phyloP scores from a whole-genome alignment of 305 asterid species.

The Rubia peregrina region DNA sequence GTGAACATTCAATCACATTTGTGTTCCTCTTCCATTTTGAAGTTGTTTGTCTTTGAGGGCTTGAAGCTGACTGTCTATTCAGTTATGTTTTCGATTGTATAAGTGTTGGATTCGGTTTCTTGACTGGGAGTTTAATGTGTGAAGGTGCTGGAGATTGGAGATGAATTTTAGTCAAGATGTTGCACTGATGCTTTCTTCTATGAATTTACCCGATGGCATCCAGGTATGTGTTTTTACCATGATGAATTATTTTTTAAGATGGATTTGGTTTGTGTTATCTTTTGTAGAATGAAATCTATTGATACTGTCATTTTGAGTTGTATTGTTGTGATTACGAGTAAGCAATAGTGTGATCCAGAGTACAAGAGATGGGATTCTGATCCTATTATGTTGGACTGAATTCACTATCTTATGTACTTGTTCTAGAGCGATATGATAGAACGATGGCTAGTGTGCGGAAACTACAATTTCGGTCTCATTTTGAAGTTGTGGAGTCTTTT shows the following conservation, averaged over 20 bases:
- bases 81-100: background rate
- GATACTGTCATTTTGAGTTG: too few species aligned
- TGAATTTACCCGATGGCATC: conserved; percentile 94
- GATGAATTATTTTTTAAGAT: background rate
- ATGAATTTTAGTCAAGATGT: conserved; percentile 81
- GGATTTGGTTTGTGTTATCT: background rate
- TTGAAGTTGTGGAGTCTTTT: background rate
- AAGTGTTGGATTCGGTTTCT: background rate
- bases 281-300: background rate
- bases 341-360: too few species aligned
- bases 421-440: too few species aligned
- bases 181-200: conserved; percentile 88
- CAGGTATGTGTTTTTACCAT: conserved; percentile 44
- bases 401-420: too few species aligned
- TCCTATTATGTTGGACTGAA: background rate
- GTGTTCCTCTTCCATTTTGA: background rate
- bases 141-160: conserved; percentile 92
- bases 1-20: conserved; percentile 23
- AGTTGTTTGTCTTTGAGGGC: background rate
- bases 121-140: conserved; percentile 13
- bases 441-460: too few species aligned
- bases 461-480: background rate
- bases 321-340: background rate
- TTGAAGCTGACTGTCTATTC: background rate
- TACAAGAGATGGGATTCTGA: background rate